These are phyloP conservation scores for Sequoiadendron giganteum DNA, from an alignment of 75 land plant species.

Conservation along the genomic window DNA sequence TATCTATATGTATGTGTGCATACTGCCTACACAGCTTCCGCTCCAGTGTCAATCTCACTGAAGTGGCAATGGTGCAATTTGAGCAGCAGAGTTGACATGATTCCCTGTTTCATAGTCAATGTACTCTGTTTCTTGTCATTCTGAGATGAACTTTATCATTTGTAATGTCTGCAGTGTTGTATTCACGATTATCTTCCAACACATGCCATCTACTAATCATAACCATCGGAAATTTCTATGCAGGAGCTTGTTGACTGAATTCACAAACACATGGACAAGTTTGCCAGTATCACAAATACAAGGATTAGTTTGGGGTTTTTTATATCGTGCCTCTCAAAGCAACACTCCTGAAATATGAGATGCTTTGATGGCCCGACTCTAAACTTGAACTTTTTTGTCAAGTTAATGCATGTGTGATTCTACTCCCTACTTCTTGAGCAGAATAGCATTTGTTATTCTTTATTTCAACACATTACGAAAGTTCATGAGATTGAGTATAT, in stretches of 20 bases:
- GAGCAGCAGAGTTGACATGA: not conserved
- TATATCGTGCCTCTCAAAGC: slow-evolving; percentile 84
- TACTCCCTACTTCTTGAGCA: not conserved
- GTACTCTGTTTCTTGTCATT: not conserved
- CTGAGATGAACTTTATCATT: not conserved
- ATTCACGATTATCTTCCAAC: not conserved
- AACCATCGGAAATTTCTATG: not conserved
- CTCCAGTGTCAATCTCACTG: not conserved
- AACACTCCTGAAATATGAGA: slow-evolving; percentile 61
- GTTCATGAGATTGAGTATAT: not conserved
- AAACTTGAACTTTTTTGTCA: not conserved
- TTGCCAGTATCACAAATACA: slow-evolving; percentile 56
- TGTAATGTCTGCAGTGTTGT: not conserved
- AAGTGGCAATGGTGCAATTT: not conserved
- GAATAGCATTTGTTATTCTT: not conserved
- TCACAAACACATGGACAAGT: too few relatives aligned
- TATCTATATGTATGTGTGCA: not conserved
- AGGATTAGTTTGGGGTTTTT: slow-evolving; percentile 82
- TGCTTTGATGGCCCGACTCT: slow-evolving; percentile 61
- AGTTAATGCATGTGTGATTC: not conserved
- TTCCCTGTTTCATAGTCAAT: not conserved
- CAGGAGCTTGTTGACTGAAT: slow-evolving; percentile 74
- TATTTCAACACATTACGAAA: not conserved
- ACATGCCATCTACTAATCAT: not conserved
- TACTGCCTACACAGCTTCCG: not conserved